Base-by-base conservation (phyloP, 2,329 filamentous ascomycete species). In the Myriosclerotinia duriaeana region DNA sequence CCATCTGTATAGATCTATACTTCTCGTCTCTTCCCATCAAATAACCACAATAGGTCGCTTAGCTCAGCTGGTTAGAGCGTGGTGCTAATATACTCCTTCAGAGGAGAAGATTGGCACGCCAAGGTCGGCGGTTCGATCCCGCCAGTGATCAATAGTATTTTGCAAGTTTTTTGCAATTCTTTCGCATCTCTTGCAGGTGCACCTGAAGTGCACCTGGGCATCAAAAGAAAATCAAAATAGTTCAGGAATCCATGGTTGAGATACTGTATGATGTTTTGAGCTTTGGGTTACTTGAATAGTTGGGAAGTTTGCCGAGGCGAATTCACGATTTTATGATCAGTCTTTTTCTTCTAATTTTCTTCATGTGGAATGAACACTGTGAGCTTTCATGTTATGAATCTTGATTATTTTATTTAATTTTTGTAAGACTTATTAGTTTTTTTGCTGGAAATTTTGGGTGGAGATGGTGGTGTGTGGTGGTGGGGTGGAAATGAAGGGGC, bases 1-100 rank as follows among this genome's bases (percentile, higher is more conserved):
- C 0, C 1, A 2, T 26, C 0, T 1, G 9, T 11, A 26, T 56
- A 56, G 3, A 26, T 0, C 9, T 2, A 42, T 0, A 26, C 2
- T 6, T 5, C 1, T 1, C 0, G 0, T 0, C 0, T 0, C 0
- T 0, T 1, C 0, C 0, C 14, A 58, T 20, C 15, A 7, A 58
- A 58, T 30, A 44, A 44, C 9, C 5, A 58, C 3, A 15, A 8
- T 4, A 52, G 54, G 54, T 58, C 54, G 54, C 54, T 44, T 58
- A 58, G 54, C 54, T 58, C 54, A 58, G 54, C 20, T 58, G 54
- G 54, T 58, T 58, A 58, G 54, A 58, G 54, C 54, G 54, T 58
- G 54, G 54, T 58, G 54, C 54, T 58, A 58, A 58, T 58, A 56
- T 56, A n/a, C 26, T 3, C 5, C 1, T 5, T 17, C n/a, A 20